Base-by-base conservation (phyloP, 768 basidiomycete genomes). In the Steccherinum ochraceum region DNA sequence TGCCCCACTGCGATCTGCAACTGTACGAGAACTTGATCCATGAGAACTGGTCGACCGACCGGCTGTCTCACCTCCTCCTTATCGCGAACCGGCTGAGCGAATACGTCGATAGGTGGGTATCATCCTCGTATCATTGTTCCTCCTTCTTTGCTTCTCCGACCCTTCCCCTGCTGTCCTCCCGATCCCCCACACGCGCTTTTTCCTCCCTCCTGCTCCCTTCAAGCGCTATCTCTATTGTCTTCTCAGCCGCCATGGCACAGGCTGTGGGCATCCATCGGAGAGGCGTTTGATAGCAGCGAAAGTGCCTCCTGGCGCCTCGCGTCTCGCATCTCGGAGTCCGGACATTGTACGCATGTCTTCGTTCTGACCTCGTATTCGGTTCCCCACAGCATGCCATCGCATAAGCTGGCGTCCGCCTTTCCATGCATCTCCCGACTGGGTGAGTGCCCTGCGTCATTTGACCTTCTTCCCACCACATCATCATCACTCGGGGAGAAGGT, bases 1-100 rank as follows among this genome's bases (percentile, higher is more conserved):
- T 89, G 85, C 87, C 86, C 19, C 87, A 89, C 64, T 89, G 88
- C 62, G 84, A 86, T 60, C 61, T 84, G 64, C 74, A 74, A 53
- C 72, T 89, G 23, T 86, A 89, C 63, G 85, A 90, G 61, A 72
- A 68, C 56, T 60, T 88, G 42, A 65, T 89, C 50, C 72, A 74
- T 51, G 73, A 74, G 12, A 88, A 87, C 61, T 85, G 83, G 82
- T 66, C 70, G 43, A 60, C 52, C 24, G 69, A 70, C 24, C 66
- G 67, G 19, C 64, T 87, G 47, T 60, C 69, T 51, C 70, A 68
- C 52, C 59, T 83, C 20, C 58, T 87, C 48, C 69, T 90, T 48
- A 59, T 90, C 53, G 83, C 80, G 50, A 90, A 90, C 67, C 72
- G 68, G 48, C 69, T 90, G 53, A 64, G 69, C 55, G 81, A 85